These are phyloP conservation scores for Protomyces pachydermus DNA, from an alignment of 1,139 yeast genomes.

Conservation along the genomic window DNA sequence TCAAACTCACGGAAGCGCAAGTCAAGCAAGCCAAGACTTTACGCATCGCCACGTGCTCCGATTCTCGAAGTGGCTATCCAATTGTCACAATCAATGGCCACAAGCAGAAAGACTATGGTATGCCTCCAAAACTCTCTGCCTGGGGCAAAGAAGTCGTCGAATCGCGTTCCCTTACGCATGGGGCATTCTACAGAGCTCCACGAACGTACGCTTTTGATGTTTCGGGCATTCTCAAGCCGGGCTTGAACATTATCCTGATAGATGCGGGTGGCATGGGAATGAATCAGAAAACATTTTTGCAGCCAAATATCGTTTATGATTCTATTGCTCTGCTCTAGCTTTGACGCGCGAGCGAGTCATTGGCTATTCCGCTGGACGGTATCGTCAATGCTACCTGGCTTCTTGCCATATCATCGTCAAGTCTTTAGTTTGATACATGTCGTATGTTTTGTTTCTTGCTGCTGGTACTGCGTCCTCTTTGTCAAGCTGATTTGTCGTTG, in stretches of 20 bases:
- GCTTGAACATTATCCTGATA: neutral
- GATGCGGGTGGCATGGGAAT: neutral
- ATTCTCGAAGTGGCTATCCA: neutral
- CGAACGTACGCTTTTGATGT: neutral
- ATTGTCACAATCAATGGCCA: neutral
- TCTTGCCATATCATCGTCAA: no score
- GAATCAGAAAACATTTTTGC: neutral
- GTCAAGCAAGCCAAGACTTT: neutral
- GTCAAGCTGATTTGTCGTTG: no score
- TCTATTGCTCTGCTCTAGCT: neutral
- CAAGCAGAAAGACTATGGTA: neutral
- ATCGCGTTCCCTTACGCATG: neutral
- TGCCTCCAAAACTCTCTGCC: neutral
- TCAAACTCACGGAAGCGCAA: neutral
- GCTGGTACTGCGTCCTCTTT: no score
- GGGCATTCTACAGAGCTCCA: neutral
- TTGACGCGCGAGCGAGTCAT: no score
- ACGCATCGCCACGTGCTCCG: neutral
- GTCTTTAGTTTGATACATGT: no score
- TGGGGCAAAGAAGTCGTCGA: neutral
- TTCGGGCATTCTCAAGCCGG: neutral
- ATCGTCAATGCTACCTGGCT: no score
- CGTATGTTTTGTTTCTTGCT: no score
- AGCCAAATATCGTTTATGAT: neutral
- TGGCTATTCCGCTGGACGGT: no score